Conservation (phyloP, 1,284 basidiomycete species). For the Papiliotrema fonsecae region DNA sequence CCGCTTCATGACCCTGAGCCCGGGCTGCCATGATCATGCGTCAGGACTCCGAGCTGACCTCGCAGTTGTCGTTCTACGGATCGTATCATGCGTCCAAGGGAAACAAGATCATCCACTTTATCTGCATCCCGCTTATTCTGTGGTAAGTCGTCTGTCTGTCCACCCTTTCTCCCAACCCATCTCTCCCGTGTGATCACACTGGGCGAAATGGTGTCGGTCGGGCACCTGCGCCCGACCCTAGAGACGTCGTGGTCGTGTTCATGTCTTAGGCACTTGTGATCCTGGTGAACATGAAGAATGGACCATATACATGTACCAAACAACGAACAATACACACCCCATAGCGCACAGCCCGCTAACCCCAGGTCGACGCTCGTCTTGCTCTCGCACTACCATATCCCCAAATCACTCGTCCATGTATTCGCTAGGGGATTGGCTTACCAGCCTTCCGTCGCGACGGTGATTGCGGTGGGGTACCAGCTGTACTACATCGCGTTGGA, state of each 20-base stretch:
- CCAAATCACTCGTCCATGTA: slow-evolving; percentile 56
- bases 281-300: too few species aligned
- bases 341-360: too few species aligned
- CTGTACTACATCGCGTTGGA: slow-evolving; percentile 73
- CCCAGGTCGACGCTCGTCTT: slow-evolving; percentile 64
- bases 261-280: too few species aligned
- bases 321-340: too few species aligned
- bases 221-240: too few species aligned
- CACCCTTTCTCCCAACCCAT: slow-evolving; percentile 1
- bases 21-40: too few species aligned
- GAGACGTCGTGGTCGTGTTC: too few species aligned
- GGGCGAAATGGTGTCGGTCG: too few species aligned
- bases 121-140: slow-evolving; percentile 73
- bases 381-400: slow-evolving; percentile 54
- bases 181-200: too few species aligned
- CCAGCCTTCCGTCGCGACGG: slow-evolving; percentile 61
- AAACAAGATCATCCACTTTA: slow-evolving; percentile 74
- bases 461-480: slow-evolving; percentile 58
- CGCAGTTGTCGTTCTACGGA: slow-evolving; percentile 77
- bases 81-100: slow-evolving; percentile 76
- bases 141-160: slow-evolving; percentile 56
- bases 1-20: too few species aligned
- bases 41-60: too few species aligned
- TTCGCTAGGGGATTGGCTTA: slow-evolving; percentile 60
- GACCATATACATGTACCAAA: too few species aligned